Evolutionary conservation across 331 rosid species (phyloP).

Genomic region (Quercus lobata): DNA sequence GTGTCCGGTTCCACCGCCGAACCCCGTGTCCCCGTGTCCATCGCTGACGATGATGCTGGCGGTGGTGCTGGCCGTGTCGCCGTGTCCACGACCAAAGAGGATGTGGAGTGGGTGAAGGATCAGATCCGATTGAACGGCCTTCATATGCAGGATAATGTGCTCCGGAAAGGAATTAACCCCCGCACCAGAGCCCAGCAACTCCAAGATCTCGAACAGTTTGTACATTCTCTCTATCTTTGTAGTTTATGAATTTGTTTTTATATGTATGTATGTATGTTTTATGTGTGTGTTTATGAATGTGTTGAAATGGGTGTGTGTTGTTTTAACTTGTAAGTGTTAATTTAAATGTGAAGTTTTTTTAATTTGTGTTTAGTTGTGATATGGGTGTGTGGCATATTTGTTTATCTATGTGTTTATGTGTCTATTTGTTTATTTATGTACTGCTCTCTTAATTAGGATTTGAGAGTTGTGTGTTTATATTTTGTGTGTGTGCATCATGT

Average conservation of each 20-base stretch:
- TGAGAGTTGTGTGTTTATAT: too few species aligned
- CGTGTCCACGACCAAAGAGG: constrained; percentile 44
- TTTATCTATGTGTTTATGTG: too few species aligned
- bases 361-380: too few species aligned
- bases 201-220: constrained; percentile 61
- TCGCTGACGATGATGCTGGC: not conserved
- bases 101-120: constrained; percentile 67
- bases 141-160: constrained; percentile 78
- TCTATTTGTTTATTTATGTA: too few species aligned
- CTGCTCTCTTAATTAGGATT: too few species aligned
- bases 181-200: constrained; percentile 79
- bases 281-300: not conserved
- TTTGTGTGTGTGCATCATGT: too few species aligned
- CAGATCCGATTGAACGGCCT: constrained; percentile 71
- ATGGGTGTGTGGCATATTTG: too few species aligned
- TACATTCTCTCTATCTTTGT: constrained; percentile 1
- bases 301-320: not conserved
- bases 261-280: not conserved
- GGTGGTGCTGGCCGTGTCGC: not conserved
- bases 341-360: too few species aligned
- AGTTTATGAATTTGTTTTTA: too few species aligned
- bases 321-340: too few species aligned
- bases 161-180: constrained; percentile 90
- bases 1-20: too few species aligned
- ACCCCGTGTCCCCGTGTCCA: not conserved